Evolutionary conservation across 345 rosid species (phyloP), one percentile per base, ranked within the genome.

Genomic region (Angophora floribunda): DNA sequence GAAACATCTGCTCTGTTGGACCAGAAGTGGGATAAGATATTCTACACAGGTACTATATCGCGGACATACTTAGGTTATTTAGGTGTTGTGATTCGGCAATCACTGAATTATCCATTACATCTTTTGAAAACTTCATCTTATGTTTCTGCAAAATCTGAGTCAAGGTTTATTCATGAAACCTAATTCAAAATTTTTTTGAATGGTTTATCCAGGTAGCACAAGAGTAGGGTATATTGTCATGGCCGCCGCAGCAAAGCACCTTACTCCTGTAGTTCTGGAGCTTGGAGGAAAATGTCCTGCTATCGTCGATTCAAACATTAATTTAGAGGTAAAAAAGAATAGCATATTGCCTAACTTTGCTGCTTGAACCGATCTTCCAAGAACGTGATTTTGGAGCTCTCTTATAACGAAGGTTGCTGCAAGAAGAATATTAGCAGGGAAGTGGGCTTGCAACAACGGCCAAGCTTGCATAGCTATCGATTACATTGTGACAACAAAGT

Each of bases 201-300:
- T 44, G 52, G 30, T 85, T 30, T 65, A 4, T 87, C 24, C 67
- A 93, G 96, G 95, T 50, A 87, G 96, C 87, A 75, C 89, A 15
- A 91, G 91, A 86, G 95, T 94, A 36, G 95, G 94, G 7, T 89
- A 91, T 14, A 93, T 94, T 51, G 94, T 94, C 52, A 92, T 94
- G 96, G 88, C 93, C n/a, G 94, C 95, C 11, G 96, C 96, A 30
- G 94, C 94, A 13, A 94, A 92, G 91, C 92, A 92, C 92, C 95
- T 92, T 14, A 92, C 96, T 1, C 95, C 95, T 7, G 93, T 93
- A 36, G 70, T 91, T 65, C 88, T 92, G 53, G 96, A 94, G 87
- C 96, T 93, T 52, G 95, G 95, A 87, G 96, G 96, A 47, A 94
- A 94, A 87, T 92, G 95, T 89, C 96, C 96, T 1, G 95, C 93